phyloP scores from a whole-genome alignment of 169 alveolate species.

The Perkinsus olseni region DNA sequence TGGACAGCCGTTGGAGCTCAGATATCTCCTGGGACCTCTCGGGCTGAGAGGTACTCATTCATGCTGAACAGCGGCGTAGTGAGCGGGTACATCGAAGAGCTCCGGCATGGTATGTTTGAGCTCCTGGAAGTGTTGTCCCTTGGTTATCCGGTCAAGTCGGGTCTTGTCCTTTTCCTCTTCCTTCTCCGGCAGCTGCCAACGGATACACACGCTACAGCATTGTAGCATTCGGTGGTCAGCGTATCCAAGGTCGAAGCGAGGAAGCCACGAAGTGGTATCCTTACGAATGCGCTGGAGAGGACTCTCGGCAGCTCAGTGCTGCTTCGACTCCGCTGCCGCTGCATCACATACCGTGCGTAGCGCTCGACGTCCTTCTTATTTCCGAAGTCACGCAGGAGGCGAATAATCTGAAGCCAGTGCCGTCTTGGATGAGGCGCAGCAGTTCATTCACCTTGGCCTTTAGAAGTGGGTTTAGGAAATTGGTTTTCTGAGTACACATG shows the following conservation, averaged over 20 bases:
- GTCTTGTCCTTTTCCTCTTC: constrained; percentile 13
- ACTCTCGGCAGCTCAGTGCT: constrained; percentile 30
- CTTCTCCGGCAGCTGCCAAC: constrained; percentile 1
- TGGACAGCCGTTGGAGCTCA: neutral
- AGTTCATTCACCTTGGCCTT: constrained; percentile 5
- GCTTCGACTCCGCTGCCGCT: constrained; percentile 1
- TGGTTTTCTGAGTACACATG: constrained; percentile 15
- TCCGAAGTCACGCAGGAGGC: constrained; percentile 10
- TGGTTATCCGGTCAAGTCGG: neutral
- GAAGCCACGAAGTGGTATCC: too few species aligned
- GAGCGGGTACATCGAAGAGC: neutral
- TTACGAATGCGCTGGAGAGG: constrained; percentile 8
- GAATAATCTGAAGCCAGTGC: constrained; percentile 48
- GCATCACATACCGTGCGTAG: constrained; percentile 6
- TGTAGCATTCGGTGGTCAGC: too few species aligned
- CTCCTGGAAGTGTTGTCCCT: neutral
- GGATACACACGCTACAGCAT: too few species aligned
- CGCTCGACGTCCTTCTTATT: constrained; percentile 14
- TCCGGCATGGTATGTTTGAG: neutral
- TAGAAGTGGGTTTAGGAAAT: constrained; percentile 12
- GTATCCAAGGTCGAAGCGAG: too few species aligned
- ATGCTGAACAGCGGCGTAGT: neutral
- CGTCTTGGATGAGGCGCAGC: constrained; percentile 13
- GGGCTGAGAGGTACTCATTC: neutral
- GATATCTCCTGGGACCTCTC: neutral